phyloP scores from a whole-genome alignment of 1,139 yeast species.

The Meyerozyma athensensis region DNA sequence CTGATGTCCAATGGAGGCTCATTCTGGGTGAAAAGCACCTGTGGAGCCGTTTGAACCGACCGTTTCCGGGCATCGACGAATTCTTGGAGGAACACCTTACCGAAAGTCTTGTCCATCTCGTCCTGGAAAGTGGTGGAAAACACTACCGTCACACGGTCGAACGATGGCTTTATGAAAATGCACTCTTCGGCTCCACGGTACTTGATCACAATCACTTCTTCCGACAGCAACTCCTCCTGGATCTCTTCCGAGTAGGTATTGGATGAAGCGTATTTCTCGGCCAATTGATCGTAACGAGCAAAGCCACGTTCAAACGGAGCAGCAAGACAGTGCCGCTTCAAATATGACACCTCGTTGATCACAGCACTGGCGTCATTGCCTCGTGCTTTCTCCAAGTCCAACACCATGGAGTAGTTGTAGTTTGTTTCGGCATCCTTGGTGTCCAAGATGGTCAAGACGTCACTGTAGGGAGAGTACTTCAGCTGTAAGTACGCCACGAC shows the following conservation, averaged over 20 bases:
- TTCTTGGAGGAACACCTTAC: constrained; percentile 93
- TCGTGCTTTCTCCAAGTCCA: constrained; percentile 52
- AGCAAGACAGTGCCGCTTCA: constrained; percentile 85
- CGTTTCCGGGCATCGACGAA: constrained; percentile 96
- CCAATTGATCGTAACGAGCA: constrained; percentile 66
- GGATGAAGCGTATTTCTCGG: constrained; percentile 45
- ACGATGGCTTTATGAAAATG: constrained; percentile 85
- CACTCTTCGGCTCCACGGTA: constrained; percentile 88
- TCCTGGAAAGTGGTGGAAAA: constrained; percentile 93
- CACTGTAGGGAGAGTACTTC: constrained; percentile 34
- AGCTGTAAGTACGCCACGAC: constrained; percentile 40
- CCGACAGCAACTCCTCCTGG: constrained; percentile 44
- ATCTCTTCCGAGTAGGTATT: constrained; percentile 49
- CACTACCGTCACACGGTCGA: constrained; percentile 93
- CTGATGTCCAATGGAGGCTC: constrained; percentile 92
- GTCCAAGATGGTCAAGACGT: constrained; percentile 24
- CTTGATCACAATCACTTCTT: constrained; percentile 66
- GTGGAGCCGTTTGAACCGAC: constrained; percentile 97
- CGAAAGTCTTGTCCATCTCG: constrained; percentile 93
- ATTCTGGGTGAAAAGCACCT: constrained; percentile 82
- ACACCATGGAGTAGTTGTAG: constrained; percentile 71
- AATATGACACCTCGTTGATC: constrained; percentile 60
- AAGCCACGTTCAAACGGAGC: constrained; percentile 92
- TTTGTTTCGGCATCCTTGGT: constrained; percentile 57
- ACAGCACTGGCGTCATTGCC: constrained; percentile 35